Base-by-base conservation (phyloP, 768 basidiomycete species). In the Trametes sanguinea region DNA sequence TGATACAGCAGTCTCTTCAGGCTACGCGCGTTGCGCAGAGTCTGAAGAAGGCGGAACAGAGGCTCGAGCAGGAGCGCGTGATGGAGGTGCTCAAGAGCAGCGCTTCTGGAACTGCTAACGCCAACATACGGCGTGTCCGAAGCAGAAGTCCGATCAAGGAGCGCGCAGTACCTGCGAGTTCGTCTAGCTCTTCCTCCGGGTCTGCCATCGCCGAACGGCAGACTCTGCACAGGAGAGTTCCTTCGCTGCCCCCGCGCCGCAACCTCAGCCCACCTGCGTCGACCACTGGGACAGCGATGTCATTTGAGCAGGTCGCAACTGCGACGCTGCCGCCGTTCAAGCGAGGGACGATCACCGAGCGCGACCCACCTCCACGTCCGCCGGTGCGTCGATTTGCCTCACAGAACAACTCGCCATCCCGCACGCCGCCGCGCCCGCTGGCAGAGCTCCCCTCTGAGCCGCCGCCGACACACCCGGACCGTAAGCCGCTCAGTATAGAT, bases 81-180 rank as follows among this genome's bases (percentile, higher is more conserved):
- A 76, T 90, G 62, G 83, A 86, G 71, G 85, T 92, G 10, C 77
- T 92, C 35, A 88, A 87, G 73, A 87, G 86, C 65, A 85, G 85
- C 43, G 58, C 57, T 10, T 62, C 65, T 10, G 65, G 62, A 43
- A 40, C 43, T 43, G 62, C 58, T 46, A 60, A 47, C 46, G 62
- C 58, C 47, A 60, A 47, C 69, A 6, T 58, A 47, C 42, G 57
- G 52, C 60, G 75, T 54, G 57, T 66, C 52, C 29, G 69, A 37
- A 64, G 68, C 66, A 47, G 47, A 43, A 70, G 68, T 56, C 70
- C 70, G 10, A 53, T 61, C 46, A 68, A 67, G 52, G 68, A 52
- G 7, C 30, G 39, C 51, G 17, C 47, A 0, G 51, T 54, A 8
- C 33, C 52, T 29, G 32, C 35, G 35, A 56, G 54, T 56, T 50